Evolutionary conservation across 2,329 filamentous ascomycete genomes (phyloP).

Genomic region (Graphilbum sp.): DNA sequence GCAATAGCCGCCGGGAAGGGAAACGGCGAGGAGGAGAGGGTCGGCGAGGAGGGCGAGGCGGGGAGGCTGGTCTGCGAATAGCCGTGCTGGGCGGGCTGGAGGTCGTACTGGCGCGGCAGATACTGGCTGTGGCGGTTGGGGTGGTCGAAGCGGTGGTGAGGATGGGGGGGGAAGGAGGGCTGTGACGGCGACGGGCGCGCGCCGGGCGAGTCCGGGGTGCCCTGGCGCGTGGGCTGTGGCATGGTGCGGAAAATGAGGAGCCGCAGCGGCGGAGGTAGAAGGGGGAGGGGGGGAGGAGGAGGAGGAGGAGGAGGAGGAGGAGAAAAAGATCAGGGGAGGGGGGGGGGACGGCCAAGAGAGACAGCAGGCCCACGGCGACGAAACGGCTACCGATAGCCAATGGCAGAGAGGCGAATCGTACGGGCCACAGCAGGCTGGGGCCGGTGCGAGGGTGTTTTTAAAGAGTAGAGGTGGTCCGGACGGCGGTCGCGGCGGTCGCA

Average conservation of each 20-base stretch:
- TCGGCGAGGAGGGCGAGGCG: conserved; percentile 9
- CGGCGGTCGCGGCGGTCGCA: conserved; percentile 15
- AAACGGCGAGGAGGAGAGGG: conserved; percentile 5
- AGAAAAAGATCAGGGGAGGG: no score
- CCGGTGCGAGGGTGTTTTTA: no score
- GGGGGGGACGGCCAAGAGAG: no score
- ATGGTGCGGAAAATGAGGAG: conserved; percentile 20
- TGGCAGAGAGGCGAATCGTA: no score
- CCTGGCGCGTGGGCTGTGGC: conserved; percentile 35
- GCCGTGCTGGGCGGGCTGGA: background rate
- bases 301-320: no score
- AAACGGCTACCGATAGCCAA: no score
- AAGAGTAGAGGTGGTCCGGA: conserved; percentile 19
- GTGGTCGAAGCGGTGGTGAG: background rate
- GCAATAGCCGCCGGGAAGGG: background rate
- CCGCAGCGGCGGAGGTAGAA: background rate
- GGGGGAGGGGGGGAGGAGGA: no score
- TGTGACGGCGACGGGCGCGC: background rate
- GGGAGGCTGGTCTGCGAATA: conserved; percentile 1
- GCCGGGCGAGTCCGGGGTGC: conserved; percentile 20
- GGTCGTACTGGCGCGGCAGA: background rate
- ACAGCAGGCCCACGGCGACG: no score
- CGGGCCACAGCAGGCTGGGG: no score
- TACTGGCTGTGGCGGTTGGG: background rate
- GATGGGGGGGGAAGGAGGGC: background rate